A percentile compares a stretch with the other conserved stretches of the same genome.
Evolutionary conservation across 306 rosid species (phyloP).

Genomic region (Acacia melanoxylon): DNA sequence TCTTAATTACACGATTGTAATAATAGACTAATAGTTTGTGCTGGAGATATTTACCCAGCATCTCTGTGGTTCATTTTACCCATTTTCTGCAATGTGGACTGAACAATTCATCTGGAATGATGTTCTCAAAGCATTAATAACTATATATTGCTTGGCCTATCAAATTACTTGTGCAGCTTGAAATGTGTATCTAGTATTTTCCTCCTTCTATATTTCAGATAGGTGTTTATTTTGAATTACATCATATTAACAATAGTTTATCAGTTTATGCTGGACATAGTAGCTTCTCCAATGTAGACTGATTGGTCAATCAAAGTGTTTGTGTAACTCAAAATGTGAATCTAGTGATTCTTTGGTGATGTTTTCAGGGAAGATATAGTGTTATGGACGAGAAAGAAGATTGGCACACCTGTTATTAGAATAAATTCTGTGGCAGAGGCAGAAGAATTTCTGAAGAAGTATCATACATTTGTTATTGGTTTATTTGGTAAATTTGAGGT

Average conservation of each 20-base stretch:
- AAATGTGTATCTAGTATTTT: slow-evolving; percentile 12
- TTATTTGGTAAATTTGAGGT: slow-evolving; percentile 74
- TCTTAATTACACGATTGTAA: neutral
- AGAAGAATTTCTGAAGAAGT: slow-evolving; percentile 60
- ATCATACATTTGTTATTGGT: slow-evolving; percentile 64
- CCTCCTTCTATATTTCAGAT: neutral
- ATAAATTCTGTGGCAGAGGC: slow-evolving; percentile 57
- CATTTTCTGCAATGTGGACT: neutral
- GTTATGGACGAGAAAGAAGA: slow-evolving; percentile 80
- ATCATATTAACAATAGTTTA: neutral
- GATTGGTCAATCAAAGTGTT: slow-evolving; percentile 15
- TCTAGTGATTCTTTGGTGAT: slow-evolving; percentile 4
- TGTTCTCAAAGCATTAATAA: slow-evolving; percentile 7
- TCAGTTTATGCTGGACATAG: slow-evolving; percentile 32
- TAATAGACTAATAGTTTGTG: neutral
- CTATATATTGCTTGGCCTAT: neutral
- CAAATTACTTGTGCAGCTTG: slow-evolving; percentile 14
- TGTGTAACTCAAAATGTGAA: slow-evolving; percentile 14
- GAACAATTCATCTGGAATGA: neutral
- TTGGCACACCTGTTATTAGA: slow-evolving; percentile 65
- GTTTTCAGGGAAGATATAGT: slow-evolving; percentile 84
- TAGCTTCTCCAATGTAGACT: neutral
- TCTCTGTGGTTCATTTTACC: neutral
- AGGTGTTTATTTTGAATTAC: neutral
- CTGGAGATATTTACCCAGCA: slow-evolving; percentile 27